Evolutionary conservation across 2,329 filamentous ascomycete species (phyloP).

Genomic region (Penicillium sp.): DNA sequence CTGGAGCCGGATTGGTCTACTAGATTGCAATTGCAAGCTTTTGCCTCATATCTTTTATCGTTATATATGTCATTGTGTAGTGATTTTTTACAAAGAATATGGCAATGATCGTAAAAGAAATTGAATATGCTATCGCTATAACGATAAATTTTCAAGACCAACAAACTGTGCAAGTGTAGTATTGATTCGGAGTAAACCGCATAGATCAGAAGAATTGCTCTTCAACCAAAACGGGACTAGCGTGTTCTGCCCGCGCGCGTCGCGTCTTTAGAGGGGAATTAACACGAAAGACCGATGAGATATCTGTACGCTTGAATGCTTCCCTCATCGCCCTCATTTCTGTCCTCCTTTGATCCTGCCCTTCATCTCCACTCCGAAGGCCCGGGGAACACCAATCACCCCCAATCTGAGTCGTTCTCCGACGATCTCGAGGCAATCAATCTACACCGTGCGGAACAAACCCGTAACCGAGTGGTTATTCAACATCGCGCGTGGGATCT

Average conservation of each 20-base stretch:
- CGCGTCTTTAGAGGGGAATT: slow-evolving; percentile 27
- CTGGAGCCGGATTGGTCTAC: slow-evolving; percentile 4
- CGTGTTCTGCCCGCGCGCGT: slow-evolving; percentile 25
- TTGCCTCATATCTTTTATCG: background rate
- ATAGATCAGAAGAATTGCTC: background rate
- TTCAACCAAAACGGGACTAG: slow-evolving; percentile 27
- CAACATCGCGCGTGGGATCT: slow-evolving; percentile 46
- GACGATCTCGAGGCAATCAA: slow-evolving; percentile 46
- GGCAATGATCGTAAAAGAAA: no score
- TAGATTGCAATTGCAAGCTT: slow-evolving; percentile 11
- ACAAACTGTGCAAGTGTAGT: no score
- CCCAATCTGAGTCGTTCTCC: slow-evolving; percentile 37
- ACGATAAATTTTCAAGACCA: no score
- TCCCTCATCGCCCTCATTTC: slow-evolving; percentile 38
- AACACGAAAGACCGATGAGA: slow-evolving; percentile 11
- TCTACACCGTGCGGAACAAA: slow-evolving; percentile 34
- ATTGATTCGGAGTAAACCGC: no score
- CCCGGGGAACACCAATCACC: slow-evolving; percentile 18
- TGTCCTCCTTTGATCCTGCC: slow-evolving; percentile 55
- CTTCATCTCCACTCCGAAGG: slow-evolving; percentile 52
- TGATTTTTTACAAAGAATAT: no score
- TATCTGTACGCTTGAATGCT: slow-evolving; percentile 32
- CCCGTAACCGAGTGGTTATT: slow-evolving; percentile 43
- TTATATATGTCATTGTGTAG: background rate
- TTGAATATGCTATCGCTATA: no score